A percentile compares a stretch with the other conserved stretches of the same genome.
phyloP scores from a whole-genome alignment of 805 yeast species.

The Maudiozyma pseudohumilis region DNA sequence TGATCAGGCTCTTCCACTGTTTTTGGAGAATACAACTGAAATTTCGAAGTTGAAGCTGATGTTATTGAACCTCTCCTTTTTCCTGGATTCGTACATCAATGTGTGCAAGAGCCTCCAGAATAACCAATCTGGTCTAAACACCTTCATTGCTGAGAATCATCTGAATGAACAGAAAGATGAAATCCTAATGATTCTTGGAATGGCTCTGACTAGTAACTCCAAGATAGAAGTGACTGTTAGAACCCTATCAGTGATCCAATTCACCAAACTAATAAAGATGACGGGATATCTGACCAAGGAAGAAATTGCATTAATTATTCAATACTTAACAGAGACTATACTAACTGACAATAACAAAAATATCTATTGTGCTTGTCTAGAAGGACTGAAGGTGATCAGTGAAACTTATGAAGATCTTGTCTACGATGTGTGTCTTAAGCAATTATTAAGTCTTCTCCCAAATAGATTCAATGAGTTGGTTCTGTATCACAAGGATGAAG shows the following conservation, averaged over 20 bases:
- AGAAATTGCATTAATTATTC: slow-evolving; percentile 55
- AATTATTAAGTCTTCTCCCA: slow-evolving; percentile 42
- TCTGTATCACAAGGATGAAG: slow-evolving; percentile 18
- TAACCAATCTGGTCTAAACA: neutral
- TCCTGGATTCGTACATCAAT: slow-evolving; percentile 41
- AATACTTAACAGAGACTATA: slow-evolving; percentile 54
- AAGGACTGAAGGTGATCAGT: slow-evolving; percentile 41
- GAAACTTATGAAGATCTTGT: slow-evolving; percentile 31
- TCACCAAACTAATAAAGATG: slow-evolving; percentile 46
- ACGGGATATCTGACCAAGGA: slow-evolving; percentile 38
- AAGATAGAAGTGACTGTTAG: slow-evolving; percentile 60
- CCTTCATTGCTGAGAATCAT: slow-evolving; percentile 1
- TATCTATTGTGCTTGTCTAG: slow-evolving; percentile 43
- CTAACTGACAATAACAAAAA: slow-evolving; percentile 42
- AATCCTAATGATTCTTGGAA: slow-evolving; percentile 56
- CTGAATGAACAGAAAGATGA: slow-evolving; percentile 46
- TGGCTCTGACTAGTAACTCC: slow-evolving; percentile 57
- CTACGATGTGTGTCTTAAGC: slow-evolving; percentile 43
- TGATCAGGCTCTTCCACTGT: slow-evolving; percentile 35
- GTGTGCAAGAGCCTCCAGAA: slow-evolving; percentile 32
- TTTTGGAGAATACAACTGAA: slow-evolving; percentile 33
- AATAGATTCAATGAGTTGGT: slow-evolving; percentile 30
- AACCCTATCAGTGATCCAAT: slow-evolving; percentile 53
- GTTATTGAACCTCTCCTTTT: slow-evolving; percentile 50
- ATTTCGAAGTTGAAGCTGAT: slow-evolving; percentile 49